Base-by-base conservation (phyloP, 805 yeast genomes). In the Yarrowia sp. region DNA sequence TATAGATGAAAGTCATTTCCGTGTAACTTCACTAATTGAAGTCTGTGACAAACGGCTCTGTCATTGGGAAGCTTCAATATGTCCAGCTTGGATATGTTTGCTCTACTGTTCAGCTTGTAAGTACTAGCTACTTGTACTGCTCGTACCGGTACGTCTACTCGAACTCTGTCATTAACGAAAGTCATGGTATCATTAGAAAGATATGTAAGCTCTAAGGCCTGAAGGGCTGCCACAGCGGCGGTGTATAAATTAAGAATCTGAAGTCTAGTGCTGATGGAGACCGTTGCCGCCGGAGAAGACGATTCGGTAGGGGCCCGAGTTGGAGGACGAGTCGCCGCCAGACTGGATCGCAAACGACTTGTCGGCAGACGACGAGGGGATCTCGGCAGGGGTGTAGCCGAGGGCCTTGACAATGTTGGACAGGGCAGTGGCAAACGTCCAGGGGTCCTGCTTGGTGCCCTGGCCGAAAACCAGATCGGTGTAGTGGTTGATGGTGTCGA, bases 271-370 rank as follows among this genome's bases (percentile, higher is more conserved):
- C 19, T 52, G 42, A 17, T 55, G 61, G 14, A 55, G 46, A 24
- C 61, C 46, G 46, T 55, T 55, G 20, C 61, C 61, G 13, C 61
- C 61, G 24, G 36, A 33, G 17, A 55, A 55, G 42, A 55, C 46
- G 14, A 39, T 39, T 55, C 61, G 46, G 46, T 55, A 55, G 7
- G 61, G 61, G 13, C 44, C 60, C 1, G 19, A 36, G 43, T 33
- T 34, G 44, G 60, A 15, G 13, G 39, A 9, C 20, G 34, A 6
- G 15, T 39, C 34, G 9, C 46, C 61, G 20, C 46, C 46, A 2
- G 60, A 53, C 61, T 39, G 44, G 36, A 40, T n/a, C 6, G 61
- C 61, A n/a, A 55, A 55, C 36, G 61, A 39, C 46, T 55, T 9
- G 38, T 55, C 61, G 46, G 7, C 9, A 20, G 42, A 33, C 15